Evolutionary conservation across 2,329 filamentous ascomycete species (phyloP).

Genomic region (Plectosphaerella plurivora): DNA sequence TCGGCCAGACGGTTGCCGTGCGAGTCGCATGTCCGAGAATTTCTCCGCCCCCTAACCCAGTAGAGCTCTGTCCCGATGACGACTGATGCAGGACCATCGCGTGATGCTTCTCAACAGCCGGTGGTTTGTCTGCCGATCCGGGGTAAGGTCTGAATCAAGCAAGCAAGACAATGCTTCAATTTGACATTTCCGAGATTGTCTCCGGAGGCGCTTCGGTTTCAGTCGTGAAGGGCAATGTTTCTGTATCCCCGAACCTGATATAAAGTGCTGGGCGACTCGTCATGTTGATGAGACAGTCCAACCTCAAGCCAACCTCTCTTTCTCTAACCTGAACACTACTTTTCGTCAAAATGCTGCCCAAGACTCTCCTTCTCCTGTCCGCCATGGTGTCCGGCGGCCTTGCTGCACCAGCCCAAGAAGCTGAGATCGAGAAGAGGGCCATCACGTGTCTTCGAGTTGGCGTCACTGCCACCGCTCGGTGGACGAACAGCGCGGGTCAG

Average conservation of each 20-base stretch:
- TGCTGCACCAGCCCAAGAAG: conserved; percentile 7
- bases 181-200: conserved; percentile 1
- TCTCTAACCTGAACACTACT: too few species aligned
- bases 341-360: conserved; percentile 4
- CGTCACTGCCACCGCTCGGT: conserved; percentile 36
- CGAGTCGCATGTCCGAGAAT: conserved; percentile 5
- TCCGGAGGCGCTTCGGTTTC: neutral
- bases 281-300: too few species aligned
- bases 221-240: too few species aligned
- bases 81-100: conserved; percentile 7
- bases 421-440: conserved; percentile 15
- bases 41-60: conserved; percentile 9
- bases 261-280: neutral
- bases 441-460: conserved; percentile 34
- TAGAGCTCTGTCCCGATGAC: conserved; percentile 8
- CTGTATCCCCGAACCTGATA: neutral
- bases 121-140: neutral
- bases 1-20: too few species aligned
- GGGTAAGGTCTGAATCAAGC: neutral
- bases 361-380: conserved; percentile 6
- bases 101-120: conserved; percentile 2
- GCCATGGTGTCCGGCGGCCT: conserved; percentile 6
- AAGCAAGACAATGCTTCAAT: neutral
- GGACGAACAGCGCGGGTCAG: conserved; percentile 37
- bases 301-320: neutral